Evolutionary conservation across 371 early-diverging fungal genomes (phyloP).

Genomic region (Syncephalastrum monosporum): DNA sequence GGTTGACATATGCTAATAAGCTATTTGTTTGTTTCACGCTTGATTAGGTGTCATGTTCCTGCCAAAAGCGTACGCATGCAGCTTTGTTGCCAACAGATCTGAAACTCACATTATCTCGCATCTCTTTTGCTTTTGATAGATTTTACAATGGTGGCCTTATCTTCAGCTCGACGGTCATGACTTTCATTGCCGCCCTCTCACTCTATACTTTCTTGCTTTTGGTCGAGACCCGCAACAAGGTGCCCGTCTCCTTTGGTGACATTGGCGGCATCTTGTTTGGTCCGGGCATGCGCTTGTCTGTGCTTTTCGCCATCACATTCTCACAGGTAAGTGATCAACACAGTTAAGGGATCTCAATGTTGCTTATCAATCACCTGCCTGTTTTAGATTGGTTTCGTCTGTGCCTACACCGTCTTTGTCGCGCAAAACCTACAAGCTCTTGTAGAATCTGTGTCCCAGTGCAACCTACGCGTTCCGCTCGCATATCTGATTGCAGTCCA

Average conservation of each 20-base stretch:
- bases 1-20: not conserved
- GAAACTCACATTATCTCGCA: not conserved
- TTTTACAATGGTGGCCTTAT: constrained; percentile 68
- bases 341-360: no score
- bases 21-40: no score
- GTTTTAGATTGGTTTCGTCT: constrained; percentile 75
- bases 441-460: constrained; percentile 58
- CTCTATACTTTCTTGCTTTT: constrained; percentile 69
- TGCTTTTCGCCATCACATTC: constrained; percentile 68
- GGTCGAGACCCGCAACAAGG: constrained; percentile 49
- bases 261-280: constrained; percentile 76
- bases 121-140: constrained; percentile 19
- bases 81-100: no score
- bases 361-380: not conserved
- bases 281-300: constrained; percentile 57
- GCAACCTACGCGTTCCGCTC: constrained; percentile 38
- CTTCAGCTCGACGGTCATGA: constrained; percentile 47
- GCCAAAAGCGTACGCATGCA: constrained; percentile 46
- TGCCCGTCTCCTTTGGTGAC: constrained; percentile 77
- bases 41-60: constrained; percentile 72
- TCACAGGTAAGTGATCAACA: constrained; percentile 57
- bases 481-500: constrained; percentile 66
- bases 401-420: constrained; percentile 86
- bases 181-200: constrained; percentile 56
- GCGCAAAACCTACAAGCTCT: constrained; percentile 81